Base-by-base conservation (phyloP, 805 yeast genomes). In the Grigorovia jiainica region DNA sequence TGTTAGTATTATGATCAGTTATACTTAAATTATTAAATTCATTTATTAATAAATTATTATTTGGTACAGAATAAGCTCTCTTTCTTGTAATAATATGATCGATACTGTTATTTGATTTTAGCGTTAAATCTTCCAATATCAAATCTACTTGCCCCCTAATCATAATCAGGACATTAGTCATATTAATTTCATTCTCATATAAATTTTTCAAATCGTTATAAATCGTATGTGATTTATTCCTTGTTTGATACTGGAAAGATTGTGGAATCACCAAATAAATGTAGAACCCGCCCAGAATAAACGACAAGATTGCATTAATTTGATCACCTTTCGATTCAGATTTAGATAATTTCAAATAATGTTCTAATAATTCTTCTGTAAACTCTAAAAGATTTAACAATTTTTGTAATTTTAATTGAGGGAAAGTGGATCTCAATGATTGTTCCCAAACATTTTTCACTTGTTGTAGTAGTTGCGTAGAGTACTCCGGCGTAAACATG, bases 241-340 rank as follows among this genome's bases (percentile, higher is more conserved):
- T 63, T 21, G 67, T 53, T 43, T 64, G 67, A 42, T 65, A 67
- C 45, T 67, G 70, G 24, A 62, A 61, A 4, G 69, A 65, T 31
- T 49, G 57, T 10, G 72, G 72, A 11, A 67, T 61, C 8, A 66
- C 59, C 20, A 64, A 49, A 46, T 55, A 65, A 2, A 67, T 43
- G 41, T 64, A 63, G 44, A 60, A 61, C 36, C 65, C 54, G 1
- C 71, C 71, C 7, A 65, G 54, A 7, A 66, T 61, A 42, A 54
- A 66, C 17, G 60, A 57, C 30, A 53, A 53, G 32, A 67, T 46
- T 10, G 63, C 59, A 43, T 58, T 52, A 33, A 48, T 46, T 7
- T 49, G 43, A 2, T 50, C 53, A 1, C 42, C 27, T 1, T 41
- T 17, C 11, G 17, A 11, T 18, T 34, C 21, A 60, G 44, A 11